A percentile compares a stretch with the other conserved stretches of the same genome.
These are phyloP conservation scores for Trichoderma arundinaceum DNA, from an alignment of 2,329 filamentous ascomycete species.

Conservation along the genomic window DNA sequence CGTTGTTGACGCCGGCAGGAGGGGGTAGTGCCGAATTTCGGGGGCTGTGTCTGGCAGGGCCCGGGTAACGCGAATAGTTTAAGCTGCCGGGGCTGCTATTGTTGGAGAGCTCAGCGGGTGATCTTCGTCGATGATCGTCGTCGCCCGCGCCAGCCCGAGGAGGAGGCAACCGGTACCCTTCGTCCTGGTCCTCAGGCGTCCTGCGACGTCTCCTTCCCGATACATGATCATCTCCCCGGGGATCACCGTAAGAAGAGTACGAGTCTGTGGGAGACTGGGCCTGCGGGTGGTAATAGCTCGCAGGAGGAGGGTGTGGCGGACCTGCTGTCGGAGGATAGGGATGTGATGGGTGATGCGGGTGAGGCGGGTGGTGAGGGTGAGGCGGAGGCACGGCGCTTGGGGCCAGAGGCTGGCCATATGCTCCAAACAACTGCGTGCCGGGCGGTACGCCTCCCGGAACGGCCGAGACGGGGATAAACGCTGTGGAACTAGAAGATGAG, in stretches of 20 bases:
- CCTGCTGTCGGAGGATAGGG: constrained; percentile 34
- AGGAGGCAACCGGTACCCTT: constrained; percentile 53
- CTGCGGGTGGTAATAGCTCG: constrained; percentile 48
- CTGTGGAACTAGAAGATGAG: constrained; percentile 60
- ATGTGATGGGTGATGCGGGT: constrained; percentile 35
- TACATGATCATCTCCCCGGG: constrained; percentile 43
- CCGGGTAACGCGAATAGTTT: constrained; percentile 48
- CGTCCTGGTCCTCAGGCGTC: constrained; percentile 49
- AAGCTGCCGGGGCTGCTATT: constrained; percentile 54
- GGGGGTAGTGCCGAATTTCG: constrained; percentile 47
- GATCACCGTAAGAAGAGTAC: constrained; percentile 49
- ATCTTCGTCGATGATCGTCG: constrained; percentile 57
- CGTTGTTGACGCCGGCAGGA: constrained; percentile 38
- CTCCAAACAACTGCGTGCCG: constrained; percentile 61
- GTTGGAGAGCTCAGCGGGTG: constrained; percentile 56
- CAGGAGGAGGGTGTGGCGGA: constrained; percentile 42
- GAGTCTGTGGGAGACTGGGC: constrained; percentile 53
- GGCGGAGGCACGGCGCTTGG: constrained; percentile 39
- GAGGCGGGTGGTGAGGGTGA: constrained; percentile 22
- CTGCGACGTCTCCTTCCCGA: constrained; percentile 46
- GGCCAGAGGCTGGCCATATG: constrained; percentile 62
- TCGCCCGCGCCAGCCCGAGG: constrained; percentile 51
- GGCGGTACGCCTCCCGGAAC: constrained; percentile 63
- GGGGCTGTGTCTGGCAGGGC: constrained; percentile 45
- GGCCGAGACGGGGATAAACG: constrained; percentile 64